Evolutionary conservation across 148 eudicot genomes (phyloP), one percentile per base, ranked within the genome.

Genomic region (Rhododendron simsii): DNA sequence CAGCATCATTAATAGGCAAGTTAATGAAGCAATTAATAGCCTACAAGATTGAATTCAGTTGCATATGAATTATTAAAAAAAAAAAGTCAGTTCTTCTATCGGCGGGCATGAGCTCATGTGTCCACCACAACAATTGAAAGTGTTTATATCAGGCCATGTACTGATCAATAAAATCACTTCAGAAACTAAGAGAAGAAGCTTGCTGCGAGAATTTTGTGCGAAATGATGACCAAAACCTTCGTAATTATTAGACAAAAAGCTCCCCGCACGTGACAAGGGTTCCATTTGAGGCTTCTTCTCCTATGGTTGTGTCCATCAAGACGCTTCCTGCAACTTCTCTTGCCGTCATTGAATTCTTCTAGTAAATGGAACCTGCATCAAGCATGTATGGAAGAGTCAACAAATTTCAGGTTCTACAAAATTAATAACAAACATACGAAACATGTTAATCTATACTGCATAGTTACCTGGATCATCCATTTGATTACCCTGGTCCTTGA

Each of bases 311-410:
- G 89, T 45, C 89, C 86, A 69, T 84, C 89, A 28, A 87, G 89
- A 80, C 89, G 86, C 59, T 87, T 87, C 80, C 89, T 87, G n/a
- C n/a, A n/a, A n/a, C n/a, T n/a, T n/a, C n/a, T n/a, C n/a, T n/a
- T n/a, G 81, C 89, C 89, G 4, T 87, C 86, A 33, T 87, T 86
- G 80, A 87, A 87, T 74, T 87, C 89, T 73, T 87, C 89, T 53
- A 87, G 83, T 81, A 86, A 84, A 80, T 87, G 89, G 59, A 87
- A 87, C 84, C 89, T 87, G 21, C 47, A 81, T 39, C 21, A 67
- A 37, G 35, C 73, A 15, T 23, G 4, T 33, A 71, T 48, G 35
- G 67, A 57, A 57, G 20, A 75, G 26, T 73, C 26, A 45, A 55
- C 20, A 55, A 55, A 44, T 78, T 71, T 71, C 77, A 21, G 51